Evolutionary conservation across 2,329 filamentous ascomycete species (phyloP).

Genomic region (Chaetomiaceae sp.): DNA sequence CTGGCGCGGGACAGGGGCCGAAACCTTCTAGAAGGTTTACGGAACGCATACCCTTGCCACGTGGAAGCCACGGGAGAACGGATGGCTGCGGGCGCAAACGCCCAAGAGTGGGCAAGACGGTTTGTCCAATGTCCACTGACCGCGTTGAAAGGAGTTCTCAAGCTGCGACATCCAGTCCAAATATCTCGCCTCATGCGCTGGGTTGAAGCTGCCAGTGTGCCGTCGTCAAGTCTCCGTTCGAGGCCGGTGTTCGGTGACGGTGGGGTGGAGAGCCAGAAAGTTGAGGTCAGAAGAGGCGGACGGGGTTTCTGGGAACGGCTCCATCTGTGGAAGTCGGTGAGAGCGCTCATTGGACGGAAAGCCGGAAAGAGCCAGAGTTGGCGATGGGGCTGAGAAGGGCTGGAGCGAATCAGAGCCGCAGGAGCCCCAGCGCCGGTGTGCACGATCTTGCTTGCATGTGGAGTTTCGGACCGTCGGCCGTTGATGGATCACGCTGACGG

Average conservation of each 20-base stretch:
- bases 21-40: constrained; percentile 16
- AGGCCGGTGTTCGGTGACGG: too few species aligned
- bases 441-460: constrained; percentile 28
- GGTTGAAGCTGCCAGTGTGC: too few species aligned
- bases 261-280: too few species aligned
- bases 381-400: neutral
- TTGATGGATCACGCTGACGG: constrained; percentile 20
- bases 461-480: constrained; percentile 32
- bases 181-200: too few species aligned
- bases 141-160: too few species aligned
- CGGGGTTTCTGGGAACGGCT: constrained; percentile 26
- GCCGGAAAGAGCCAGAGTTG: constrained; percentile 2
- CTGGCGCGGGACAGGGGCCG: constrained; percentile 1
- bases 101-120: too few species aligned
- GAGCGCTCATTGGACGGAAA: constrained; percentile 2
- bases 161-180: too few species aligned
- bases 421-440: constrained; percentile 16
- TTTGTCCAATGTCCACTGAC: too few species aligned
- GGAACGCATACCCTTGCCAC: constrained; percentile 16
- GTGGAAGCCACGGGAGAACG: constrained; percentile 19
- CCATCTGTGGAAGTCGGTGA: constrained; percentile 17
- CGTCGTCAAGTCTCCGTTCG: too few species aligned
- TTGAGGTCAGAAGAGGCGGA: constrained; percentile 2
- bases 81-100: neutral
- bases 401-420: constrained; percentile 22